Percentiles rank a stretch among this genome's conserved stretches.
Evolutionary conservation across 1,139 yeast genomes (phyloP).

Genomic region (Suhomyces bolitotheri): DNA sequence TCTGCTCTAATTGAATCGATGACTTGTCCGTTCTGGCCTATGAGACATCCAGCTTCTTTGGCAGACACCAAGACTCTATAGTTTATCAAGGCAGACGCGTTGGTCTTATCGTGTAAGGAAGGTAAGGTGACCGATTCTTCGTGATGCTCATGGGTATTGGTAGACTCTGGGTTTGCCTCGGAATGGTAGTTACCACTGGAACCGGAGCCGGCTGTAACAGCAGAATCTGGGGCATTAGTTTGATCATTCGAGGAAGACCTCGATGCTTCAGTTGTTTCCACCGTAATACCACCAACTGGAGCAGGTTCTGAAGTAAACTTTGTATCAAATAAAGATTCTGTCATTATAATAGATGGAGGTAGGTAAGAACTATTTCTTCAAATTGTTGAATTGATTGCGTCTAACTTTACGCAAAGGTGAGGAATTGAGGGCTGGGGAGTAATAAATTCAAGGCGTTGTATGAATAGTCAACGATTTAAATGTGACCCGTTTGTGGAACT

Average conservation of each 20-base stretch:
- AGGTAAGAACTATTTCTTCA: too few species aligned
- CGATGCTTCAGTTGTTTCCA: conserved; percentile 1
- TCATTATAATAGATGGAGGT: conserved; percentile 23
- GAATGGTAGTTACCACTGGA: neutral
- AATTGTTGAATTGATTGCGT: too few species aligned
- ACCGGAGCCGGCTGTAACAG: neutral
- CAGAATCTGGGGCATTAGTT: neutral
- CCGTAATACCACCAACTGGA: conserved; percentile 7
- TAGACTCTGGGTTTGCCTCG: neutral
- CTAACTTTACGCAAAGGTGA: too few species aligned
- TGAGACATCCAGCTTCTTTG: conserved; percentile 88
- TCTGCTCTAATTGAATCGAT: conserved; percentile 76
- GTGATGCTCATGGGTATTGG: conserved; percentile 7
- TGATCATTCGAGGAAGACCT: neutral
- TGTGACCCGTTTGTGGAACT: too few species aligned
- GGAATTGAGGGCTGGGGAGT: conserved; percentile 3
- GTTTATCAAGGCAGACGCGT: conserved; percentile 47
- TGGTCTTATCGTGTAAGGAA: conserved; percentile 29
- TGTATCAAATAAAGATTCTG: conserved; percentile 46
- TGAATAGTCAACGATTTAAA: too few species aligned
- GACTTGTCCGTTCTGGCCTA: conserved; percentile 83
- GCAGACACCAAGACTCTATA: conserved; percentile 75
- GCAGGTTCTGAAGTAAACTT: conserved; percentile 31
- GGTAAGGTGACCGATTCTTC: conserved; percentile 30
- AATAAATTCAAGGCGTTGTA: neutral